Evolutionary conservation across 805 yeast species (phyloP).

Genomic region (Wickerhamomyces pijperi): DNA sequence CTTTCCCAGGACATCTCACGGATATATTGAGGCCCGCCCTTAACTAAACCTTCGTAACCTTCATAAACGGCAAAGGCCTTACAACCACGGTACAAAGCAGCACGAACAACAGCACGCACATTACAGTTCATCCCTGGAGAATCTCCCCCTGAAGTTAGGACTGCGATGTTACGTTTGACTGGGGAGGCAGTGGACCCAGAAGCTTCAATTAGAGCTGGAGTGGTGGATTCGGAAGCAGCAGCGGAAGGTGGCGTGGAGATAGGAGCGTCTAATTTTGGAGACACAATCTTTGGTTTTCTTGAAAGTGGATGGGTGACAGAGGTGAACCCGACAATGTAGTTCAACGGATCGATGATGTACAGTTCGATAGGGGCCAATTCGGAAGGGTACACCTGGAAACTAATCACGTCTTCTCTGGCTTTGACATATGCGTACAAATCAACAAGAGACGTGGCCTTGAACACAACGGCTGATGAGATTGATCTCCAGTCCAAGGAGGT

Average conservation of each 20-base stretch:
- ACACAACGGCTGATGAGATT: slow-evolving; percentile 27
- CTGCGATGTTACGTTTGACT: slow-evolving; percentile 61
- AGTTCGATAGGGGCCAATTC: slow-evolving; percentile 66
- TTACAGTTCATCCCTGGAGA: slow-evolving; percentile 98
- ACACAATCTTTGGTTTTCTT: slow-evolving; percentile 27
- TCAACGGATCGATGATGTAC: slow-evolving; percentile 75
- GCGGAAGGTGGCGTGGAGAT: background rate
- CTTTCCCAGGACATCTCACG: slow-evolving; percentile 84
- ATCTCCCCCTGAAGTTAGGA: slow-evolving; percentile 98
- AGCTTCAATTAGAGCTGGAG: slow-evolving; percentile 3
- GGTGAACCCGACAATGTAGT: slow-evolving; percentile 73
- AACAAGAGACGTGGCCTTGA: slow-evolving; percentile 20
- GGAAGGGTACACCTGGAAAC: slow-evolving; percentile 56
- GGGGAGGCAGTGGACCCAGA: background rate
- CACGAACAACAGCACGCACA: slow-evolving; percentile 89
- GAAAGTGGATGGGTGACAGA: slow-evolving; percentile 45
- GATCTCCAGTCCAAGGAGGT: slow-evolving; percentile 39
- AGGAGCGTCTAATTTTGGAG: background rate
- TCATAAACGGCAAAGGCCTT: slow-evolving; percentile 87
- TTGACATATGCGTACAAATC: slow-evolving; percentile 18
- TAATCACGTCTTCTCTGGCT: slow-evolving; percentile 13
- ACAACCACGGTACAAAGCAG: slow-evolving; percentile 81
- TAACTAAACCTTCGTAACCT: slow-evolving; percentile 89
- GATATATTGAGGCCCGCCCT: slow-evolving; percentile 64
- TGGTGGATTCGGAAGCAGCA: slow-evolving; percentile 7